Evolutionary conservation across 108 stramenopile species (phyloP).

Genomic region (Cyclotella cryptica): DNA sequence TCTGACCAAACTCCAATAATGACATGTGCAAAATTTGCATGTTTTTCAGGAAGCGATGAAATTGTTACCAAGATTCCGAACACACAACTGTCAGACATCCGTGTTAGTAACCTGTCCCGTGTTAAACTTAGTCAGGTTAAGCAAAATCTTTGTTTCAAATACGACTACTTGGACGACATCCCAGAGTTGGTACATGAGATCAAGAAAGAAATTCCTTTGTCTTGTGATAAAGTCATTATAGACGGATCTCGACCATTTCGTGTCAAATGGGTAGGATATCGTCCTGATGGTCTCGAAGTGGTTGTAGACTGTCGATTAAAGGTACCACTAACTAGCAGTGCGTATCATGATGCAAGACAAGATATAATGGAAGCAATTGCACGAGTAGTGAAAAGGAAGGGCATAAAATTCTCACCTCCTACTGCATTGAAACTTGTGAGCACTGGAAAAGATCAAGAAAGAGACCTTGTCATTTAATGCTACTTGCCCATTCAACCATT

Average conservation of each 20-base stretch:
- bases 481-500: too few relatives aligned
- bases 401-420: constrained; percentile 44
- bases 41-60: constrained; percentile 48
- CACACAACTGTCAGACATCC: constrained; percentile 54
- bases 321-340: constrained; percentile 51
- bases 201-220: constrained; percentile 55
- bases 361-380: constrained; percentile 62
- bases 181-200: constrained; percentile 60
- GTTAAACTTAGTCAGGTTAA: constrained; percentile 65
- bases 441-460: not conserved
- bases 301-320: constrained; percentile 60
- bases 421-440: constrained; percentile 9
- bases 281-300: constrained; percentile 55
- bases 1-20: not conserved
- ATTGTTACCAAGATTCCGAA: constrained; percentile 67
- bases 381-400: constrained; percentile 56
- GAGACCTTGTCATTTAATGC: too few relatives aligned
- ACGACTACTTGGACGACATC: constrained; percentile 64
- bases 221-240: constrained; percentile 66
- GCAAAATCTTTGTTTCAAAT: constrained; percentile 65
- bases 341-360: constrained; percentile 61
- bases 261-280: constrained; percentile 58
- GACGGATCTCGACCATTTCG: constrained; percentile 69
- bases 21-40: constrained; percentile 15
- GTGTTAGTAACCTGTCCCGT: constrained; percentile 61